phyloP scores from a whole-genome alignment of 2,329 filamentous ascomycete genomes.

The Cryphonectria parasitica region DNA sequence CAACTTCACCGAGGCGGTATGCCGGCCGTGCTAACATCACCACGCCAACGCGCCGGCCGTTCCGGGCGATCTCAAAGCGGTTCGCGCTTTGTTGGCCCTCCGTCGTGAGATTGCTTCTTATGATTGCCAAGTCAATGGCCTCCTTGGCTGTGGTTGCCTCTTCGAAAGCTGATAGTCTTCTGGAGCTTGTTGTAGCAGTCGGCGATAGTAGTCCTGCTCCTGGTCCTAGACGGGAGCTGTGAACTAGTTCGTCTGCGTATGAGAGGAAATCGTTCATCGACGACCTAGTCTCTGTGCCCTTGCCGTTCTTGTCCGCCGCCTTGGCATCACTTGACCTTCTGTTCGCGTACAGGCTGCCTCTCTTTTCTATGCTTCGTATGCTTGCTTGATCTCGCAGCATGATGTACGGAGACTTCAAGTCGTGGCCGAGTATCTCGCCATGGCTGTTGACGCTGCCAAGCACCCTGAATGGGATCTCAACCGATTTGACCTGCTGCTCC shows the following conservation, averaged over 20 bases:
- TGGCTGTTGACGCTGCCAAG: slow-evolving; percentile 89
- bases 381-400: slow-evolving; percentile 82
- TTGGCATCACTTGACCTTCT: slow-evolving; percentile 27
- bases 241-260: slow-evolving; percentile 77
- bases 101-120: slow-evolving; percentile 74
- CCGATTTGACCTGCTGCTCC: slow-evolving; percentile 84
- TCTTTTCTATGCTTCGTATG: slow-evolving; percentile 56
- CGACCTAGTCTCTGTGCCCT: slow-evolving; percentile 38
- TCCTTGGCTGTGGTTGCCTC: slow-evolving; percentile 72
- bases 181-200: slow-evolving; percentile 61
- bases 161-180: slow-evolving; percentile 58
- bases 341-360: slow-evolving; percentile 28
- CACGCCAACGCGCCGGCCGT: slow-evolving; percentile 88
- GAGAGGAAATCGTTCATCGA: slow-evolving; percentile 70
- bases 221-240: slow-evolving; percentile 57
- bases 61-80: slow-evolving; percentile 91
- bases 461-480: slow-evolving; percentile 90
- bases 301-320: slow-evolving; percentile 31
- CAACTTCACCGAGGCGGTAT: slow-evolving; percentile 85
- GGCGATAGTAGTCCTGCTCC: slow-evolving; percentile 71
- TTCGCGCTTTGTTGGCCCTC: slow-evolving; percentile 81
- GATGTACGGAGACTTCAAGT: slow-evolving; percentile 93
- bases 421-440: slow-evolving; percentile 88
- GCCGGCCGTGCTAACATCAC: slow-evolving; percentile 87
- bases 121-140: slow-evolving; percentile 86